Conservation (phyloP, 345 rosid genomes). For the Bretschneidera sinensis region DNA sequence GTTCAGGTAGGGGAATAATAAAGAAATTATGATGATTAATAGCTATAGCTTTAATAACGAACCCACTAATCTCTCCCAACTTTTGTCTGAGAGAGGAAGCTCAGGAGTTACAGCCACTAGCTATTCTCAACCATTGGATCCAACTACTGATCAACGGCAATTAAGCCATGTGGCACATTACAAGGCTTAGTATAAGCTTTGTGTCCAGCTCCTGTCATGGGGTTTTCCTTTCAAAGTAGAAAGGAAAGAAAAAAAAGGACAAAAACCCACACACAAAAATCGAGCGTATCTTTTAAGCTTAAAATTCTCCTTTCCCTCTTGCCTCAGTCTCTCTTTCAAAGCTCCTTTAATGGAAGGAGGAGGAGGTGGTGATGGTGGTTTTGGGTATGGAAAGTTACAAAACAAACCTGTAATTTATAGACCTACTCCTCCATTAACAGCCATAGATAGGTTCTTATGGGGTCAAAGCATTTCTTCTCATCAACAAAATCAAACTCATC, state of each 20-base stretch:
- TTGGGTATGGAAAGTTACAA: constrained; percentile 19
- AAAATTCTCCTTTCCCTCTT: constrained; percentile 12
- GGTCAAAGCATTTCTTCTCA: constrained; percentile 34
- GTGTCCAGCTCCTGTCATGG: constrained; percentile 23
- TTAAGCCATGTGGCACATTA: constrained; percentile 24
- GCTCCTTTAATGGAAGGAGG: constrained; percentile 34
- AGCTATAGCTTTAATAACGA: constrained; percentile 24
- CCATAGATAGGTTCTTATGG: constrained; percentile 71
- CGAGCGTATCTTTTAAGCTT: constrained; percentile 19
- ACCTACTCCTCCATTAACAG: constrained; percentile 62
- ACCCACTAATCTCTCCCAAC: constrained; percentile 42
- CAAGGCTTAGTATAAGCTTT: constrained; percentile 36
- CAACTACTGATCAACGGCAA: constrained; percentile 27
- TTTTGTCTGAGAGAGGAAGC: constrained; percentile 39
- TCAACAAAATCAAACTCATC: constrained; percentile 19
- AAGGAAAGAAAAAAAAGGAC: background rate
- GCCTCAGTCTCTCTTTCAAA: constrained; percentile 12
- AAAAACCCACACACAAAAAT: constrained; percentile 11
- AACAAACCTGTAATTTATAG: constrained; percentile 18
- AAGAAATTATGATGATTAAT: background rate
- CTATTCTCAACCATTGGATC: constrained; percentile 38
- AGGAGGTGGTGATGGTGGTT: constrained; percentile 5
- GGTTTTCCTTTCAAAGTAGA: constrained; percentile 14
- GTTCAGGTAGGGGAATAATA: too few species aligned
- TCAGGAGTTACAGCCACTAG: constrained; percentile 46